These are phyloP conservation scores for Flaveria robusta DNA, from an alignment of 129 eudicot species.

Conservation along the genomic window DNA sequence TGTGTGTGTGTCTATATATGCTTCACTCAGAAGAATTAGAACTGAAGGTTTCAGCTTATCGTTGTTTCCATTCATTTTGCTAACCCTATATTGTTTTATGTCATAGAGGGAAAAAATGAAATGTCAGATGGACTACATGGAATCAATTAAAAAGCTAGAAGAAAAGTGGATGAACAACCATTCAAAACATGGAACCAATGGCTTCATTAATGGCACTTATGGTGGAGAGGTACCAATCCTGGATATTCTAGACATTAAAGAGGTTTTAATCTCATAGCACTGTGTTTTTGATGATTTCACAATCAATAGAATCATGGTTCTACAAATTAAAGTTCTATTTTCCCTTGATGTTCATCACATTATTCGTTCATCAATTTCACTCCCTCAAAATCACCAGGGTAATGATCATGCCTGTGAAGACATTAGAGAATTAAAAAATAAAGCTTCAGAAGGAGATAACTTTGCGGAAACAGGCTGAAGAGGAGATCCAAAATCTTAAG, in stretches of 20 bases:
- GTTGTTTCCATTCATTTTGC: slow-evolving; percentile 13
- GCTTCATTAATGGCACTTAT: slow-evolving; percentile 44
- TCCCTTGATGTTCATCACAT: neutral
- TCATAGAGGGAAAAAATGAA: slow-evolving; percentile 85
- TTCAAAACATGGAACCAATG: slow-evolving; percentile 63
- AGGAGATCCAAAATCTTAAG: slow-evolving; percentile 63
- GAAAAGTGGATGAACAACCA: slow-evolving; percentile 89
- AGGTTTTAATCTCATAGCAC: slow-evolving; percentile 6
- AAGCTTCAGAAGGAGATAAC: slow-evolving; percentile 76
- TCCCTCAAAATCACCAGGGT: slow-evolving; percentile 42
- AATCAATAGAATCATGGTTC: slow-evolving; percentile 5
- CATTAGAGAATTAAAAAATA: slow-evolving; percentile 52
- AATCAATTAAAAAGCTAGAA: slow-evolving; percentile 94
- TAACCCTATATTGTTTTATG: slow-evolving; percentile 19
- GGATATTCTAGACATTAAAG: neutral
- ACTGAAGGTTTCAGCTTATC: slow-evolving; percentile 19
- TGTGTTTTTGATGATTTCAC: neutral
- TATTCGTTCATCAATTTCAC: slow-evolving; percentile 16
- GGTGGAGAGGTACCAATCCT: slow-evolving; percentile 54
- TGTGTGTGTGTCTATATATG: neutral
- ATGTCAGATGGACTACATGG: slow-evolving; percentile 99
- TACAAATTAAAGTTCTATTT: slow-evolving; percentile 4
- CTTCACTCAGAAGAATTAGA: slow-evolving; percentile 3
- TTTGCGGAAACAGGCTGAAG: slow-evolving; percentile 80
- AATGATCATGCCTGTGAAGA: slow-evolving; percentile 47